These are phyloP conservation scores for Orbilia brochopaga DNA, from an alignment of 2,329 filamentous ascomycete species.

Conservation along the genomic window DNA sequence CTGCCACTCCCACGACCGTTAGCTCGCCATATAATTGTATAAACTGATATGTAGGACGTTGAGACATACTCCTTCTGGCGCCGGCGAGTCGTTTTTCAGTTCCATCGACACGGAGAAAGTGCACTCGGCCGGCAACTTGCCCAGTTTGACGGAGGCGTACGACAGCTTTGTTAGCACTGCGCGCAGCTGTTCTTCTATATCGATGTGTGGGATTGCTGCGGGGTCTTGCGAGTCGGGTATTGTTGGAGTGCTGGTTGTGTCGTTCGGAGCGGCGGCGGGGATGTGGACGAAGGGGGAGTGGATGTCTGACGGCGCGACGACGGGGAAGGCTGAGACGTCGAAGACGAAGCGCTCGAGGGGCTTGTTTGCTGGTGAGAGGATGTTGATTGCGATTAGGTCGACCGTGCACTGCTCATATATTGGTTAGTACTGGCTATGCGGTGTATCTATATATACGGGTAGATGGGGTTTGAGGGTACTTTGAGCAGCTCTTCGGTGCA, in stretches of 20 bases:
- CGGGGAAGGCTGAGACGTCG: constrained; percentile 65
- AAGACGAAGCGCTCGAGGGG: constrained; percentile 68
- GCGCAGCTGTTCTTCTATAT: constrained; percentile 75
- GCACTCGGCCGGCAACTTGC: constrained; percentile 68
- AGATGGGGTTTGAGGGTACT: constrained; percentile 55
- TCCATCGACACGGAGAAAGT: constrained; percentile 80
- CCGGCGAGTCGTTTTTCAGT: constrained; percentile 66
- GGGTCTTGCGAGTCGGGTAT: constrained; percentile 59
- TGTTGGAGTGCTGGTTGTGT: constrained; percentile 29
- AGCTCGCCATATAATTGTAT: constrained; percentile 5
- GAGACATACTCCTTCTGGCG: constrained; percentile 66
- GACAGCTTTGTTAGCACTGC: constrained; percentile 70
- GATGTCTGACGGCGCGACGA: constrained; percentile 56
- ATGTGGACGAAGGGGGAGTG: constrained; percentile 57
- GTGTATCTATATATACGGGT: not conserved
- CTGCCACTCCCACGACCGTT: constrained; percentile 39
- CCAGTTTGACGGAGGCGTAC: constrained; percentile 66
- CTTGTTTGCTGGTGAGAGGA: constrained; percentile 56
- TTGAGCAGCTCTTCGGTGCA: constrained; percentile 72
- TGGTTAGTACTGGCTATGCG: constrained; percentile 14
- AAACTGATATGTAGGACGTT: not conserved
- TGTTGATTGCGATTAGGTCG: constrained; percentile 57
- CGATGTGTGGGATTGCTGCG: constrained; percentile 57
- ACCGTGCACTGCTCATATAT: constrained; percentile 55
- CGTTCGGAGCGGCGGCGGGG: constrained; percentile 27